Evolutionary conservation across 1,284 basidiomycete genomes (phyloP).

Genomic region (Naganishia sp.): DNA sequence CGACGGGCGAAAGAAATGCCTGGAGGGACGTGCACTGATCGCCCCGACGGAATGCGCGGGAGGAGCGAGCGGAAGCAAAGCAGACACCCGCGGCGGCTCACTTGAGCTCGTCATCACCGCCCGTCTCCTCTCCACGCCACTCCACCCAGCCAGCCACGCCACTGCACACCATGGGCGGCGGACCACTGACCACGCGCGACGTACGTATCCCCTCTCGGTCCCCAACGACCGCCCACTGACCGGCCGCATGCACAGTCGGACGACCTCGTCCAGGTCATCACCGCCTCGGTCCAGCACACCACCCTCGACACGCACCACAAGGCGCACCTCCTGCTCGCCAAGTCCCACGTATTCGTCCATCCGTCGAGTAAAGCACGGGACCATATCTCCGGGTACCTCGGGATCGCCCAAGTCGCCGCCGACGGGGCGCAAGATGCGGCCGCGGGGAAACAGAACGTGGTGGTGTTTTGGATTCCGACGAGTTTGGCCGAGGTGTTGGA

Average conservation of each 20-base stretch:
- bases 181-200: conserved; percentile 10
- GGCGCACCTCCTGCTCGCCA: conserved; percentile 70
- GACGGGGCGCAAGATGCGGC: background rate
- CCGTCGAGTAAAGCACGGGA: conserved; percentile 87
- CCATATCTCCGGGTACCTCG: conserved; percentile 89
- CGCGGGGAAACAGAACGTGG: conserved; percentile 31
- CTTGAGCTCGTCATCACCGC: too few relatives aligned
- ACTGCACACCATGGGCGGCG: conserved; percentile 21
- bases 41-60: too few relatives aligned
- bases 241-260: conserved; percentile 11
- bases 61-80: too few relatives aligned
- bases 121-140: too few relatives aligned
- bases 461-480: conserved; percentile 52
- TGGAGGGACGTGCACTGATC: too few relatives aligned
- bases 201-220: background rate
- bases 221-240: background rate
- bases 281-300: conserved; percentile 9
- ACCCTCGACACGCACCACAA: conserved; percentile 8
- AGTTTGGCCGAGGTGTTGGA: conserved; percentile 49
- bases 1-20: too few relatives aligned
- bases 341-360: conserved; percentile 90
- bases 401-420: conserved; percentile 67
- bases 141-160: too few relatives aligned
- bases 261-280: conserved; percentile 26
- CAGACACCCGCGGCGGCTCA: too few relatives aligned